Conservation (phyloP, 345 rosid species). For the Hevea brasiliensis region DNA sequence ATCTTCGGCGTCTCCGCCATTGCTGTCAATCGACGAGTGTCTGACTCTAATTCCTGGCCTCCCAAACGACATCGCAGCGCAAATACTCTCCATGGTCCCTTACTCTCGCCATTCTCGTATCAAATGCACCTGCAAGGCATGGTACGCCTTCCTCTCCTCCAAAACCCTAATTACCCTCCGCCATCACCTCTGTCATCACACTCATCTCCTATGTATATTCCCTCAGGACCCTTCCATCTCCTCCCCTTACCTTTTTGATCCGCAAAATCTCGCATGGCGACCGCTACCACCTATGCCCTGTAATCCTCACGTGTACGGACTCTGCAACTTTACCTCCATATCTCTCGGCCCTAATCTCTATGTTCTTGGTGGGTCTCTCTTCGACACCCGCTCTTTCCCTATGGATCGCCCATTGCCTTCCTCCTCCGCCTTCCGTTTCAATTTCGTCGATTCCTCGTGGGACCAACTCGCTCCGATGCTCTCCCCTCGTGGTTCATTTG, state of each 20-base stretch:
- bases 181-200: no score
- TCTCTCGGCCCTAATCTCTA: no score
- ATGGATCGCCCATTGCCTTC: slow-evolving; percentile 74
- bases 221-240: slow-evolving; percentile 83
- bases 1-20: not conserved
- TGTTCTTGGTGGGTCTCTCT: no score
- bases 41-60: not conserved
- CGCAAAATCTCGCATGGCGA: slow-evolving; percentile 60
- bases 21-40: not conserved
- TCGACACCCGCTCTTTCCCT: slow-evolving; percentile 82
- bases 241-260: slow-evolving; percentile 78
- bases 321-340: no score
- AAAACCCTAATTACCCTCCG: no score
- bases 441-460: slow-evolving; percentile 59
- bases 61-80: slow-evolving; percentile 15
- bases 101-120: no score
- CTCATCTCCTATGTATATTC: no score
- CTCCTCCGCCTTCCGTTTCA: slow-evolving; percentile 61
- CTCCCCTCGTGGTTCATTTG: slow-evolving; percentile 84
- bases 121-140: no score
- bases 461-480: slow-evolving; percentile 71
- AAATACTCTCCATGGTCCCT: not conserved
- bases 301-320: no score
- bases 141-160: no score
- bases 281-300: no score